phyloP scores from a whole-genome alignment of 495 filamentous ascomycete species.

The Parachaetomium inaequale region DNA sequence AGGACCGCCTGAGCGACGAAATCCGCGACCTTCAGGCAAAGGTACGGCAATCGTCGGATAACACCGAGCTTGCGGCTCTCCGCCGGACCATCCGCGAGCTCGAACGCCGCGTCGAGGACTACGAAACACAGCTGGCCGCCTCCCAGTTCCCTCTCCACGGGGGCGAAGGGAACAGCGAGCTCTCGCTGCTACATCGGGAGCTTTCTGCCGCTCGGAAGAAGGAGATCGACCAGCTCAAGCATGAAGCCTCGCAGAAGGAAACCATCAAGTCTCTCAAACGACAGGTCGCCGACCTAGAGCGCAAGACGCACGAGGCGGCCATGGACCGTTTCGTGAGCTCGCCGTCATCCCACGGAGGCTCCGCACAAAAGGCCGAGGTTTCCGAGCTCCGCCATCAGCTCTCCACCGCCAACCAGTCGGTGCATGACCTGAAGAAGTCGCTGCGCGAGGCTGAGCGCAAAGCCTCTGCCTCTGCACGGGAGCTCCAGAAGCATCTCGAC shows the following conservation, averaged over 20 bases:
- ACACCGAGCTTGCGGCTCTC: conserved; percentile 46
- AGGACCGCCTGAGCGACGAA: conserved; percentile 55
- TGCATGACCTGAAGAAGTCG: conserved; percentile 53
- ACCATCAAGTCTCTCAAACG: conserved; percentile 45
- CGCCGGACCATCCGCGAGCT: conserved; percentile 54
- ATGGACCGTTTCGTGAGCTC: conserved; percentile 34
- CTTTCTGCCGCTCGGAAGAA: conserved; percentile 61
- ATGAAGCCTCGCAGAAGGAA: conserved; percentile 61
- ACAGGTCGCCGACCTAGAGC: conserved; percentile 49
- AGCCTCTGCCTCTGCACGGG: conserved; percentile 73
- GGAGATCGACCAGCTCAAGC: conserved; percentile 59
- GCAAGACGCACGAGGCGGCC: conserved; percentile 43
- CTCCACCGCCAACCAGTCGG: conserved; percentile 55
- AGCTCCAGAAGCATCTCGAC: conserved; percentile 77
- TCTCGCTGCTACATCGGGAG: conserved; percentile 56
- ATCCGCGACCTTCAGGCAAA: conserved; percentile 54
- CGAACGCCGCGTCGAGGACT: conserved; percentile 55
- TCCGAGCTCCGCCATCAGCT: conserved; percentile 61
- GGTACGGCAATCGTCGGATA: conserved; percentile 45
- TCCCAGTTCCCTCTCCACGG: conserved; percentile 53
- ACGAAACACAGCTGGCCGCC: conserved; percentile 52
- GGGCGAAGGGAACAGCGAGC: conserved; percentile 47
- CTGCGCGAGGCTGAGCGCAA: conserved; percentile 60
- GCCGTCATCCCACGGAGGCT: conserved; percentile 38
- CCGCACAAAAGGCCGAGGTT: conserved; percentile 60